Percentiles rank a stretch among this genome's conserved stretches.
Conservation (phyloP, 768 basidiomycete genomes). For the Kwoniella sp. region DNA sequence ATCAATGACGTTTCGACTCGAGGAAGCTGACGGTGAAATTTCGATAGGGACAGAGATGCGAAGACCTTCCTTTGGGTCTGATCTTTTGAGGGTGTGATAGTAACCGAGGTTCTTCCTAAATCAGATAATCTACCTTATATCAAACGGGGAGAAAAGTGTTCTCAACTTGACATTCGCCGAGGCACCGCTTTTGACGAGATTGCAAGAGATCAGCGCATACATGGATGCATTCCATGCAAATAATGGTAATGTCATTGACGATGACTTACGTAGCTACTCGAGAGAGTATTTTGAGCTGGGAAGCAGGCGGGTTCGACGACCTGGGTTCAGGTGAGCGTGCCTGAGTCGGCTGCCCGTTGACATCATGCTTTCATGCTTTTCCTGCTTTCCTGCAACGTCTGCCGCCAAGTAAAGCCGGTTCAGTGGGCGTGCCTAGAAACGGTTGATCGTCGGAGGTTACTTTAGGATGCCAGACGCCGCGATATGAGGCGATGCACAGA, state of each 20-base stretch:
- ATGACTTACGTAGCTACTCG: not conserved
- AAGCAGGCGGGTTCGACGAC: not conserved
- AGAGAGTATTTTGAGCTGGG: not conserved
- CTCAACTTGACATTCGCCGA: not conserved
- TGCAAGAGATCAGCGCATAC: no score
- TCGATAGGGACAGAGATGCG: not conserved
- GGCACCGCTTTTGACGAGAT: not conserved
- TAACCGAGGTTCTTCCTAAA: no score
- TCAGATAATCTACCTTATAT: no score
- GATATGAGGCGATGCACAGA: no score
- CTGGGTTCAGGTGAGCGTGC: not conserved
- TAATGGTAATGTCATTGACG: not conserved
- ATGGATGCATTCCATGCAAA: not conserved
- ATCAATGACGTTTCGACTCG: not conserved
- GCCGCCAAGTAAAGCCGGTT: no score
- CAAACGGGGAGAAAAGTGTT: no score
- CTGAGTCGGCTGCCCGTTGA: not conserved
- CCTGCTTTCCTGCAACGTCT: no score
- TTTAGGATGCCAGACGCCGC: no score
- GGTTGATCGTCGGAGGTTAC: no score
- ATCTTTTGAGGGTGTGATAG: no score
- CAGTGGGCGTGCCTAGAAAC: no score
- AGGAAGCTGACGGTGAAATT: not conserved
- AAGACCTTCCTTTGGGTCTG: not conserved
- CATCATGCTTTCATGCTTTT: no score